These are phyloP conservation scores for Podosphaera xanthii DNA, from an alignment of 2,329 filamentous ascomycete genomes.

Conservation along the genomic window DNA sequence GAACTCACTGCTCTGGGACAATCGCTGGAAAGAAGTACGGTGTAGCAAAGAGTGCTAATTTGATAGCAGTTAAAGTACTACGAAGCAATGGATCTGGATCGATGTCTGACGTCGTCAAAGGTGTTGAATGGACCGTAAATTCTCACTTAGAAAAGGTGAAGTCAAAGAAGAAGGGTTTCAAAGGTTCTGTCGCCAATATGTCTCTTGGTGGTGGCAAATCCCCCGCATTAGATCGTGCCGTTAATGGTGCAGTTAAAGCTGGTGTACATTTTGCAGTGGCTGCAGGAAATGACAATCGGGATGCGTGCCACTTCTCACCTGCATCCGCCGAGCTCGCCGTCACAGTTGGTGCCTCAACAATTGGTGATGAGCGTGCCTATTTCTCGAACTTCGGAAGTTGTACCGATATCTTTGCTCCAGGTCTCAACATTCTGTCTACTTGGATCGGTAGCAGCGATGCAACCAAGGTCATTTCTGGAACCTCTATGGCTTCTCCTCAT, in stretches of 20 bases:
- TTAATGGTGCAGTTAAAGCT: constrained; percentile 77
- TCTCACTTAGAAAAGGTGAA: constrained; percentile 55
- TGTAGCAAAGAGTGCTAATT: constrained; percentile 94
- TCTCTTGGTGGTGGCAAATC: constrained; percentile 96
- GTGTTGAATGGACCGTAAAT: constrained; percentile 82
- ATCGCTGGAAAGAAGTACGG: constrained; percentile 97
- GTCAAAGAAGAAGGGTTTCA: constrained; percentile 85
- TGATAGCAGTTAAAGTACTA: constrained; percentile 96
- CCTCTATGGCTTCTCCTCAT: constrained; percentile 97
- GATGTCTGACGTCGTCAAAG: constrained; percentile 97
- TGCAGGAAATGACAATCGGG: constrained; percentile 94
- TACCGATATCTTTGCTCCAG: constrained; percentile 97
- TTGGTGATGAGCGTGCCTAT: constrained; percentile 90
- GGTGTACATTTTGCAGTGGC: constrained; percentile 96
- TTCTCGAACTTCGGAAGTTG: constrained; percentile 99
- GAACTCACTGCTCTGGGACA: constrained; percentile 96
- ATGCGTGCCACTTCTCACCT: constrained; percentile 98
- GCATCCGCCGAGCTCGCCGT: constrained; percentile 79
- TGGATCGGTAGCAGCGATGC: constrained; percentile 96
- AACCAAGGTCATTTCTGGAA: constrained; percentile 97
- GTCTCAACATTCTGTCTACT: constrained; percentile 89
- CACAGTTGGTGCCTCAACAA: constrained; percentile 84
- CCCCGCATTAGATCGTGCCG: constrained; percentile 66
- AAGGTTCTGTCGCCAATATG: constrained; percentile 99
- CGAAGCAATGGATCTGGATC: constrained; percentile 90